Percentiles rank a stretch among this genome's conserved stretches.
Conservation (phyloP, 148 eudicot genomes). For the Camellia japonica region DNA sequence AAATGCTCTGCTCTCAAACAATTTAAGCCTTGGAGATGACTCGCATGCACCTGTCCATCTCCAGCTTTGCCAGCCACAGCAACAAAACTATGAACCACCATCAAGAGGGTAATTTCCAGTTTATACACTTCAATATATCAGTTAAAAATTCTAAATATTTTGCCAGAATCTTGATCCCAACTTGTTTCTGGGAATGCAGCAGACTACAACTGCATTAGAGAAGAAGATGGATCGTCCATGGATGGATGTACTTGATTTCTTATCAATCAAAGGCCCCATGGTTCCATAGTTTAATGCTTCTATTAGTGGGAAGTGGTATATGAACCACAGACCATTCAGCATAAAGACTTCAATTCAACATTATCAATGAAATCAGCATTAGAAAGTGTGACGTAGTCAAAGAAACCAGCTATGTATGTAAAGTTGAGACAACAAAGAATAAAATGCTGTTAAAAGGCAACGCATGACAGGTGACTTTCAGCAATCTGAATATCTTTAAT, state of each 20-base stretch:
- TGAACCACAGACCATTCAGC: constrained; percentile 19
- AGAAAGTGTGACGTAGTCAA: constrained; percentile 23
- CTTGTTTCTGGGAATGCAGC: constrained; percentile 31
- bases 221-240: constrained; percentile 19
- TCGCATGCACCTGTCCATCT: constrained; percentile 48
- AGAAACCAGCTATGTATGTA: constrained; percentile 11
- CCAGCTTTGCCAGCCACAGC: constrained; percentile 70
- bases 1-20: constrained; percentile 20
- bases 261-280: constrained; percentile 18
- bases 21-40: constrained; percentile 39
- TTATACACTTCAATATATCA: neutral
- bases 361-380: constrained; percentile 18
- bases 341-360: constrained; percentile 16
- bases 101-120: constrained; percentile 40
- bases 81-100: constrained; percentile 36
- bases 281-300: constrained; percentile 23
- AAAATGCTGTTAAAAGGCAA: constrained; percentile 3
- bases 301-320: constrained; percentile 25
- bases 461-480: constrained; percentile 13
- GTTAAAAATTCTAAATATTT: neutral
- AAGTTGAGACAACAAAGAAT: constrained; percentile 9
- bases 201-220: constrained; percentile 50
- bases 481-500: neutral
- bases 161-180: constrained; percentile 18
- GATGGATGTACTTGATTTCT: neutral